Conservation (phyloP, 495 filamentous ascomycete species). For the Thermochaetoides thermophila region DNA sequence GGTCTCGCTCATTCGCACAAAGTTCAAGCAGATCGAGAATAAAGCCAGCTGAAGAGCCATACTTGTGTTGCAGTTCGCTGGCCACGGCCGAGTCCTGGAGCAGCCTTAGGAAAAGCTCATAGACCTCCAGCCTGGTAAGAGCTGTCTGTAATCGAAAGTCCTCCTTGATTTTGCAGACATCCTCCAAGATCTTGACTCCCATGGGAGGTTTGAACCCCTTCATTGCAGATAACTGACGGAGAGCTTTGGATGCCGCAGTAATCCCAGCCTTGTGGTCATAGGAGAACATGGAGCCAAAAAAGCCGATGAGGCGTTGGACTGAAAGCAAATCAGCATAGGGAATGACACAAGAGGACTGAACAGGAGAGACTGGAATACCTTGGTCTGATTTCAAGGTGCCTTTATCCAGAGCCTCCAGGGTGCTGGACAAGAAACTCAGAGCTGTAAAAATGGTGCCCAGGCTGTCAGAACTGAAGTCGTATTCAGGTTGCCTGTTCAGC, state of each 20-base stretch:
- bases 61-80: conserved; percentile 26
- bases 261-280: conserved; percentile 36
- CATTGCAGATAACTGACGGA: conserved; percentile 29
- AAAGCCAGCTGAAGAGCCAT: conserved; percentile 24
- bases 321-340: no score
- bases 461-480: not conserved
- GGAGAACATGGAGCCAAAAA: conserved; percentile 36
- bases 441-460: conserved; percentile 9
- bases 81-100: conserved; percentile 20
- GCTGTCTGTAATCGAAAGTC: conserved; percentile 33
- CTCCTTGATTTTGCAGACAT: conserved; percentile 29
- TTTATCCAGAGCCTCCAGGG: conserved; percentile 26
- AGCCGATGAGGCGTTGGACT: conserved; percentile 27
- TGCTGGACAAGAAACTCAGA: conserved; percentile 30
- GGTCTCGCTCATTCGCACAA: conserved; percentile 34
- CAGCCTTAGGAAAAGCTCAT: conserved; percentile 29
- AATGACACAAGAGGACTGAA: no score
- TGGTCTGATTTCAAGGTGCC: conserved; percentile 26
- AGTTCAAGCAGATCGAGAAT: conserved; percentile 26
- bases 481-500: not conserved
- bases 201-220: conserved; percentile 29
- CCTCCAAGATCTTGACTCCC: conserved; percentile 26
- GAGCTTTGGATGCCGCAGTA: conserved; percentile 30
- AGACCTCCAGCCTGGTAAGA: conserved; percentile 31
- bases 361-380: no score